Percentiles rank a stretch among this genome's conserved stretches.
phyloP scores from a whole-genome alignment of 768 basidiomycete species.

The Leccinum subgranulosum region DNA sequence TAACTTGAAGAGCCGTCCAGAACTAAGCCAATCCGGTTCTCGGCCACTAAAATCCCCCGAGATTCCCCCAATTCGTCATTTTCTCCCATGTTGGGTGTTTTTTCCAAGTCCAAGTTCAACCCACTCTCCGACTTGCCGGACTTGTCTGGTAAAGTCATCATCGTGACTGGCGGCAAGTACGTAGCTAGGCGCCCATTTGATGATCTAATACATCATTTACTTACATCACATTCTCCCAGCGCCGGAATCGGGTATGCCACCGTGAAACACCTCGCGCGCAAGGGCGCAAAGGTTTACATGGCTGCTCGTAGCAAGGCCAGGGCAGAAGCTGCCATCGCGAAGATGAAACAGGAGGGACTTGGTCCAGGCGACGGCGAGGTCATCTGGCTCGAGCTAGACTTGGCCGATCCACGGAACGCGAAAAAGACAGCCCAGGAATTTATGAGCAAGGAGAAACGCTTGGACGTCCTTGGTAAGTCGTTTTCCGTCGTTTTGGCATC shows the following conservation, averaged over 20 bases:
- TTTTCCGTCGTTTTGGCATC: not conserved
- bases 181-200: too few relatives aligned
- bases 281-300: conserved; percentile 60
- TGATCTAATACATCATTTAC: not conserved
- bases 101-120: conserved; percentile 28
- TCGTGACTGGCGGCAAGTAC: conserved; percentile 60
- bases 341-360: conserved; percentile 43
- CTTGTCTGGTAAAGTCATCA: conserved; percentile 38
- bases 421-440: conserved; percentile 49
- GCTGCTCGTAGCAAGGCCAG: conserved; percentile 46
- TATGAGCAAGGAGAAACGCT: conserved; percentile 43
- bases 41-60: too few relatives aligned
- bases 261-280: conserved; percentile 47
- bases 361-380: conserved; percentile 45
- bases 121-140: conserved; percentile 38
- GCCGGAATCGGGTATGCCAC: conserved; percentile 51
- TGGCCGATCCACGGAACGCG: conserved; percentile 46
- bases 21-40: too few relatives aligned
- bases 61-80: too few relatives aligned
- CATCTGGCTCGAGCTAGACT: conserved; percentile 49
- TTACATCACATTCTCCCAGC: conserved; percentile 19
- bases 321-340: conserved; percentile 47
- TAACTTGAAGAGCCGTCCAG: too few relatives aligned
- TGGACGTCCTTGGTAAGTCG: conserved; percentile 56
- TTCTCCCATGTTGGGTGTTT: conserved; percentile 14